These are phyloP conservation scores for Aspergillus eucalypticola DNA, from an alignment of 2,329 filamentous ascomycete genomes.

Conservation along the genomic window DNA sequence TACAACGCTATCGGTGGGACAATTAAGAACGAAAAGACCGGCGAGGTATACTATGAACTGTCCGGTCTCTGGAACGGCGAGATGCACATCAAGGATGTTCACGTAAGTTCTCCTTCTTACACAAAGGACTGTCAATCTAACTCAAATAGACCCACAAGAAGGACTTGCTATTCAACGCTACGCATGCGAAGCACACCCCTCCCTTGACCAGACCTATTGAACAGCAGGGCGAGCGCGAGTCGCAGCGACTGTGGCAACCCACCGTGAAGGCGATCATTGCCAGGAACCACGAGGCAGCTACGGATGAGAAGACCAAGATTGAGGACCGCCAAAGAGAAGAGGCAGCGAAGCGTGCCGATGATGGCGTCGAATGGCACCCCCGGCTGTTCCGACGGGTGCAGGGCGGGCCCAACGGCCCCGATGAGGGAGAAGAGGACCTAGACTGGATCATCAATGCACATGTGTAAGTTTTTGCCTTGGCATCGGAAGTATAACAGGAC, in stretches of 20 bases:
- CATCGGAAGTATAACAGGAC: neutral
- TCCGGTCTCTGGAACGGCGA: constrained; percentile 92
- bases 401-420: constrained; percentile 67
- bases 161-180: constrained; percentile 86
- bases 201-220: constrained; percentile 74
- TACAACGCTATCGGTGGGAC: constrained; percentile 94
- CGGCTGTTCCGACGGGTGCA: constrained; percentile 77
- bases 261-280: constrained; percentile 80
- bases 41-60: constrained; percentile 85
- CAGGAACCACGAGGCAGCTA: constrained; percentile 83
- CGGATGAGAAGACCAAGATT: constrained; percentile 93
- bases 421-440: constrained; percentile 82
- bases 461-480: constrained; percentile 59
- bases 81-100: constrained; percentile 87
- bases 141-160: constrained; percentile 74
- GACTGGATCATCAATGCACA: constrained; percentile 93
- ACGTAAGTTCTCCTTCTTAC: constrained; percentile 35
- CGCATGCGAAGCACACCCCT: constrained; percentile 71
- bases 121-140: constrained; percentile 12
- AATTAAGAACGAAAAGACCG: constrained; percentile 85
- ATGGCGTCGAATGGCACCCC: constrained; percentile 84
- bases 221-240: constrained; percentile 89
- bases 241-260: constrained; percentile 80
- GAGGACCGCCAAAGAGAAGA: constrained; percentile 91
- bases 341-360: constrained; percentile 73